phyloP scores from a whole-genome alignment of 2,329 filamentous ascomycete genomes.

The Cadophora luteo-olivacea region DNA sequence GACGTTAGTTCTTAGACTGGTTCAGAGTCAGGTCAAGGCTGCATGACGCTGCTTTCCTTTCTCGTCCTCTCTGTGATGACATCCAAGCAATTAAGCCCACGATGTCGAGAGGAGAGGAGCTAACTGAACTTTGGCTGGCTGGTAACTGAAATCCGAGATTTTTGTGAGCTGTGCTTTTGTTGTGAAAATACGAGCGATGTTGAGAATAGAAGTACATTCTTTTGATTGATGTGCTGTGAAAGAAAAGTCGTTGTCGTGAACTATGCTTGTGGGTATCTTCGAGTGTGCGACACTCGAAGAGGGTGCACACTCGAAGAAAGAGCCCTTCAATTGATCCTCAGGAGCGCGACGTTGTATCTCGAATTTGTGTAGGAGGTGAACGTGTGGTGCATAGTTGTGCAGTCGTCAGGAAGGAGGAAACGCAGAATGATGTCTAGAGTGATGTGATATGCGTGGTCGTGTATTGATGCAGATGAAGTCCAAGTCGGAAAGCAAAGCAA shows the following conservation, averaged over 20 bases:
- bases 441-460: neutral
- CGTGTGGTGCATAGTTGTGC: neutral
- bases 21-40: no score
- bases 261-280: neutral
- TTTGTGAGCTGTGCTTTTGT: neutral
- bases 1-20: neutral
- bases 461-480: neutral
- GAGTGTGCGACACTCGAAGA: neutral
- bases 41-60: neutral
- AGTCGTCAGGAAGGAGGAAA: no score
- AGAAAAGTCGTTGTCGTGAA: neutral
- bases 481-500: neutral
- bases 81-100: neutral
- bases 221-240: neutral
- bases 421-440: no score
- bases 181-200: neutral
- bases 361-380: neutral
- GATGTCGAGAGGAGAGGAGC: neutral
- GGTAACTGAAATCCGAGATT: neutral
- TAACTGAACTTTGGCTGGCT: no score
- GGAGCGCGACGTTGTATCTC: neutral
- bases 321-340: no score
- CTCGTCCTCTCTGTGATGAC: neutral
- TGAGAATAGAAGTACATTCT: neutral
- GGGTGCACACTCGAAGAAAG: neutral